Evolutionary conservation across 169 alveolate genomes (phyloP).

Genomic region (Eimeria acervulina): DNA sequence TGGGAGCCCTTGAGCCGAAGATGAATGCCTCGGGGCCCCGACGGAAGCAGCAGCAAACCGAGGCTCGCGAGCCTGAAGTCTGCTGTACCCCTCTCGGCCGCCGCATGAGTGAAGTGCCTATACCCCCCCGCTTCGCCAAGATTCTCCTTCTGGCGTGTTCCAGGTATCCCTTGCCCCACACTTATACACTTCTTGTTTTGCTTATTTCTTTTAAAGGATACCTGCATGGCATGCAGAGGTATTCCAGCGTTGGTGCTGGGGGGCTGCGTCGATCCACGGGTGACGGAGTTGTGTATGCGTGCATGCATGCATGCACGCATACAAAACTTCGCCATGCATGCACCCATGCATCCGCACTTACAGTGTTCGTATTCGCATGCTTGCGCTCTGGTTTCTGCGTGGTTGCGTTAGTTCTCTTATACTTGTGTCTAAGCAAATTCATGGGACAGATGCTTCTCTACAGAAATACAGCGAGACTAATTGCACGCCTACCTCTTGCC

Average conservation of each 20-base stretch:
- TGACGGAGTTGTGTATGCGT: too few relatives aligned
- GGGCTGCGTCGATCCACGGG: too few relatives aligned
- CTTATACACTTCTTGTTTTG: neutral
- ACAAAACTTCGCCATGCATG: too few relatives aligned
- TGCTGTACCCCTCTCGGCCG: slow-evolving; percentile 83
- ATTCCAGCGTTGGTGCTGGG: too few relatives aligned
- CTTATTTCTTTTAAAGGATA: too few relatives aligned
- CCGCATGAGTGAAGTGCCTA: slow-evolving; percentile 81
- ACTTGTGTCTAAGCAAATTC: neutral
- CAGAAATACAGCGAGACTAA: neutral
- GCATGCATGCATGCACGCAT: neutral
- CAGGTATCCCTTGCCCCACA: slow-evolving; percentile 4
- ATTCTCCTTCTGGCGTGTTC: slow-evolving; percentile 77
- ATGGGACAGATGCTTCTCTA: neutral
- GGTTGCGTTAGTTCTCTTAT: neutral
- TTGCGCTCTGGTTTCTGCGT: neutral
- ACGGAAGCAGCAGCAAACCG: neutral
- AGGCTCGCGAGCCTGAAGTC: slow-evolving; percentile 74
- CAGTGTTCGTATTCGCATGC: neutral
- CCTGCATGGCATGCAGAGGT: too few relatives aligned
- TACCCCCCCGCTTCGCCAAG: slow-evolving; percentile 85
- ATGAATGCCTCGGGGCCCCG: neutral
- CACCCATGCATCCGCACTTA: neutral
- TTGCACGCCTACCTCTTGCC: neutral
- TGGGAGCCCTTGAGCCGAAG: slow-evolving; percentile 81